These are phyloP conservation scores for Solanum pinnatisectum DNA, from an alignment of 257 asterid genomes.

Conservation along the genomic window DNA sequence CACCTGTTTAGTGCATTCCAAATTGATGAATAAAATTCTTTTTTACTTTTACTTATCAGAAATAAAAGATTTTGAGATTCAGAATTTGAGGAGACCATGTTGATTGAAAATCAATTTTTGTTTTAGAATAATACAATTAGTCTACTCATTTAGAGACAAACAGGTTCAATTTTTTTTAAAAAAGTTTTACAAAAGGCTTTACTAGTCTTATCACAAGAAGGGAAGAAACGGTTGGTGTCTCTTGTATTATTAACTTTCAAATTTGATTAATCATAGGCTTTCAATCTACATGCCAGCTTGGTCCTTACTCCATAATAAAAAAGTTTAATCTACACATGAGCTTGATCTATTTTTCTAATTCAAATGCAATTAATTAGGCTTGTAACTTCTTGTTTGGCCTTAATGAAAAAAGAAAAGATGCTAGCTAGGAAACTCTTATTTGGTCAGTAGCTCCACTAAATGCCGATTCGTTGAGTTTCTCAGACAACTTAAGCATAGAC, in stretches of 20 bases:
- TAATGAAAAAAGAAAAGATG: background rate
- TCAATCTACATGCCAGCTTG: background rate
- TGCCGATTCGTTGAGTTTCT: background rate
- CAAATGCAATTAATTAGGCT: background rate
- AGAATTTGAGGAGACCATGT: background rate
- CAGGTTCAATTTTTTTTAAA: background rate
- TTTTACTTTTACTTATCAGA: background rate
- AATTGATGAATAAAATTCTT: background rate
- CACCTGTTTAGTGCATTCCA: background rate
- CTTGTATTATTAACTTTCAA: background rate
- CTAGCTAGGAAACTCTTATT: background rate
- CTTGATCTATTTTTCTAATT: background rate
- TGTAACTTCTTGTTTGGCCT: background rate
- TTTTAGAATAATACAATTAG: background rate
- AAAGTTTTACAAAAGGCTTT: background rate
- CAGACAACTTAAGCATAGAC: background rate
- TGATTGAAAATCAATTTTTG: background rate
- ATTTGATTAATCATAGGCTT: background rate
- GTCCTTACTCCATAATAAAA: background rate
- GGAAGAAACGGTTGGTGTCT: background rate
- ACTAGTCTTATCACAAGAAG: background rate
- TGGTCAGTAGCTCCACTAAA: background rate
- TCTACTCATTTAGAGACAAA: background rate
- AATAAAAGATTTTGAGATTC: background rate
- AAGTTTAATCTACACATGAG: background rate